Percentiles rank a stretch among this genome's conserved stretches.
Conservation (phyloP, 1,139 yeast species). For the Sugiyamaella sp. region DNA sequence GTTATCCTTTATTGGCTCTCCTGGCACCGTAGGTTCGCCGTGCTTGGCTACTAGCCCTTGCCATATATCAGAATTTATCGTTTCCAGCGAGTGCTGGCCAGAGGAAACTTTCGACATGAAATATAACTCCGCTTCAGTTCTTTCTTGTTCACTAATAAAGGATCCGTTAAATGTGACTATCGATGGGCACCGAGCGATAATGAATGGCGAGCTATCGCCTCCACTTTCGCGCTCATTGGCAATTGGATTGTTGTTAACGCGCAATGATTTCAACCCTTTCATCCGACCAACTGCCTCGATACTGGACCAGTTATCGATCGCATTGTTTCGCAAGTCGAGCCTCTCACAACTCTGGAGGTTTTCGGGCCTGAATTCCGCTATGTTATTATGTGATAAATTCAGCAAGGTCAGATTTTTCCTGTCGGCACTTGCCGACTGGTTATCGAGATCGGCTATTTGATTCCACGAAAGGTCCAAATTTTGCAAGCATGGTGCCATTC, state of each 20-base stretch:
- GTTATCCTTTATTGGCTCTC: constrained; percentile 25
- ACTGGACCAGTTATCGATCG: constrained; percentile 50
- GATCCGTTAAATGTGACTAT: constrained; percentile 61
- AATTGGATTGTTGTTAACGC: constrained; percentile 59
- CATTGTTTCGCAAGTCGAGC: constrained; percentile 56
- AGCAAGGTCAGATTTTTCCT: constrained; percentile 20
- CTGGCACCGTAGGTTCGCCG: constrained; percentile 33
- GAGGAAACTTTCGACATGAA: constrained; percentile 56
- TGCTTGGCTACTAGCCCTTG: constrained; percentile 36
- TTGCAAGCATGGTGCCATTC: constrained; percentile 8
- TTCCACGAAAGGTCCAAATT: constrained; percentile 20
- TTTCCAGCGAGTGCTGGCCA: constrained; percentile 40
- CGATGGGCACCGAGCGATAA: constrained; percentile 52
- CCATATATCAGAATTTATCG: constrained; percentile 38
- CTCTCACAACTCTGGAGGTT: constrained; percentile 21
- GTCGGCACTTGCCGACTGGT: background rate
- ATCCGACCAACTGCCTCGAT: constrained; percentile 48
- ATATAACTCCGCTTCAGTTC: constrained; percentile 67
- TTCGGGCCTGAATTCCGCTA: constrained; percentile 19
- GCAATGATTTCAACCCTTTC: constrained; percentile 48
- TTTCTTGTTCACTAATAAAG: constrained; percentile 49
- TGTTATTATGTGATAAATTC: constrained; percentile 37
- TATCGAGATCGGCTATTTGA: background rate
- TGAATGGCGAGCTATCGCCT: constrained; percentile 34
- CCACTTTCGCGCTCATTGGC: constrained; percentile 31